Conservation (phyloP, 1,284 basidiomycete species). For the Paramarasmius palmivorus region DNA sequence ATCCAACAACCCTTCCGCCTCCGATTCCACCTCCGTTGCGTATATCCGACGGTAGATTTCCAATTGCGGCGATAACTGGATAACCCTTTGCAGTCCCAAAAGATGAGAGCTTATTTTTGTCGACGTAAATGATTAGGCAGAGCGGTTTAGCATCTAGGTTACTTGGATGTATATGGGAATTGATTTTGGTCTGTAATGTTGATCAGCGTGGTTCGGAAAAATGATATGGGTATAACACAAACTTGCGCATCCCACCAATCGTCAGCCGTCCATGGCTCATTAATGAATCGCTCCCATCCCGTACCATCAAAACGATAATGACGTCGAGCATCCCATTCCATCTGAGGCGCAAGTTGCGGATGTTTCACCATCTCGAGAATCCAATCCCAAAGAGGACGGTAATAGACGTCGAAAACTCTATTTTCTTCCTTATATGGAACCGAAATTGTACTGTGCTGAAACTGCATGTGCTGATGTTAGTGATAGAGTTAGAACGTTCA, state of each 20-base stretch:
- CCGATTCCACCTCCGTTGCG: constrained; percentile 36
- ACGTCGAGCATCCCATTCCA: constrained; percentile 23
- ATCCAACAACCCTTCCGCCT: constrained; percentile 40
- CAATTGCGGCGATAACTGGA: constrained; percentile 37
- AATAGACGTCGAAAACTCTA: constrained; percentile 13
- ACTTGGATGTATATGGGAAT: not conserved
- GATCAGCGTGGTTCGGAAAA: too few relatives aligned
- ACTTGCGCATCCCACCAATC: not conserved
- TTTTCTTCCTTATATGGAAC: constrained; percentile 15
- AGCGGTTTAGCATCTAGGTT: constrained; percentile 24
- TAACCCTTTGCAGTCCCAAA: constrained; percentile 45
- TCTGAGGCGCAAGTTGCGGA: constrained; percentile 18
- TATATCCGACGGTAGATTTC: constrained; percentile 37
- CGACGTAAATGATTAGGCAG: constrained; percentile 38
- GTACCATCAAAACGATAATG: not conserved
- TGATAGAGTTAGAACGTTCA: too few relatives aligned
- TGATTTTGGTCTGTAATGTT: not conserved
- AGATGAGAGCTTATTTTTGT: constrained; percentile 45
- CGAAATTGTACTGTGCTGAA: not conserved
- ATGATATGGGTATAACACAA: too few relatives aligned
- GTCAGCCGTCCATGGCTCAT: not conserved
- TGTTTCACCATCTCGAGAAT: constrained; percentile 18
- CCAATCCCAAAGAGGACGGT: constrained; percentile 16
- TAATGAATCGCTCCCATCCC: not conserved
- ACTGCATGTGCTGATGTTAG: not conserved